phyloP scores from a whole-genome alignment of 495 filamentous ascomycete genomes.

The Penicillium macrosclerotiorum region DNA sequence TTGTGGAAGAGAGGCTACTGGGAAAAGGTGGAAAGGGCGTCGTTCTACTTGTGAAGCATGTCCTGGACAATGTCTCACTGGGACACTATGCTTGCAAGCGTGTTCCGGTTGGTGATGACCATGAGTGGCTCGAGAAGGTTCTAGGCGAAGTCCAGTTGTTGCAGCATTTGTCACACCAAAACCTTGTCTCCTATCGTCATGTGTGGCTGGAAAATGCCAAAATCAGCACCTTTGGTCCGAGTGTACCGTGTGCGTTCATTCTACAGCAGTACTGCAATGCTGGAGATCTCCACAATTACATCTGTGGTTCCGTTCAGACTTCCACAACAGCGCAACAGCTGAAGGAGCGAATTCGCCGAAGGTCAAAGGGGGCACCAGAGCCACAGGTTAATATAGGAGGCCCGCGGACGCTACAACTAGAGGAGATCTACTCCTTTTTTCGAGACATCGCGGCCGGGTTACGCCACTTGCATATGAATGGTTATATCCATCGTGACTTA shows the following conservation, averaged over 20 bases:
- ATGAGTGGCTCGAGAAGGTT: slow-evolving; percentile 93
- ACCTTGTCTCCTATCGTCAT: slow-evolving; percentile 95
- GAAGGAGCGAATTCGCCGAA: slow-evolving; percentile 80
- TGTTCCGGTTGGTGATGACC: slow-evolving; percentile 92
- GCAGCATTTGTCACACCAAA: slow-evolving; percentile 86
- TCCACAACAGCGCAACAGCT: slow-evolving; percentile 72
- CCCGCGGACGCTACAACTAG: slow-evolving; percentile 70
- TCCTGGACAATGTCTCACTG: slow-evolving; percentile 81
- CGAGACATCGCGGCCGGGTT: slow-evolving; percentile 91
- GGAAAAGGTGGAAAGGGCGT: slow-evolving; percentile 93
- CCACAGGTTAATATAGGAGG: slow-evolving; percentile 44
- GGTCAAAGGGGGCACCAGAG: slow-evolving; percentile 63
- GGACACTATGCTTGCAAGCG: slow-evolving; percentile 96
- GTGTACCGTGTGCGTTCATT: slow-evolving; percentile 92
- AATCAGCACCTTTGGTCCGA: slow-evolving; percentile 81
- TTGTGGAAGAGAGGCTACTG: slow-evolving; percentile 79
- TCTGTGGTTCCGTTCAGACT: slow-evolving; percentile 63
- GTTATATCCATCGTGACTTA: slow-evolving; percentile 93
- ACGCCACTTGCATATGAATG: slow-evolving; percentile 85
- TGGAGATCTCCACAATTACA: slow-evolving; percentile 86
- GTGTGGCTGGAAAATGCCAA: slow-evolving; percentile 94
- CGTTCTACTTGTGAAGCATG: slow-evolving; percentile 84
- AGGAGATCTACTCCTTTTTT: slow-evolving; percentile 96
- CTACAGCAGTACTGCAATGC: slow-evolving; percentile 96
- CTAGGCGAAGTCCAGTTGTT: slow-evolving; percentile 89